These are phyloP conservation scores for Fusarium pilosicola DNA, from an alignment of 2,329 filamentous ascomycete genomes.

Conservation along the genomic window DNA sequence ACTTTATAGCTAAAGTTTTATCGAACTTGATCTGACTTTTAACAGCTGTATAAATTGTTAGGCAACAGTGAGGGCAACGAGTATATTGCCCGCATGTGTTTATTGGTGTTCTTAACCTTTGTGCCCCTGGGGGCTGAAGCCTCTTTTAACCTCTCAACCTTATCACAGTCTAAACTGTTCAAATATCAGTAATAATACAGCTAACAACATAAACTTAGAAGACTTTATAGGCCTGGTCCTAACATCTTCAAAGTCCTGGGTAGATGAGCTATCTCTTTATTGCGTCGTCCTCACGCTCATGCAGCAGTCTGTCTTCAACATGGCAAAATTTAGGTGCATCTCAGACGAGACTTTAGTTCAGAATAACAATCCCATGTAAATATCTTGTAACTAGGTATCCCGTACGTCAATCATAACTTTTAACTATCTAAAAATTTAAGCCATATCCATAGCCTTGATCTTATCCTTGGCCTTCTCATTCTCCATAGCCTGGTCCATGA, in stretches of 20 bases:
- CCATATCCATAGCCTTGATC: conserved; percentile 30
- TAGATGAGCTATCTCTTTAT: too few relatives aligned
- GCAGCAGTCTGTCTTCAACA: not conserved
- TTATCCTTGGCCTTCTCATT: conserved; percentile 31
- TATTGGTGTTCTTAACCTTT: too few relatives aligned
- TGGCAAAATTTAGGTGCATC: too few relatives aligned
- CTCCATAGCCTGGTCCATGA: conserved; percentile 30
- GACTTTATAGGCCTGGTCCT: rapidly evolving
- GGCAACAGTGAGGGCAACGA: too few relatives aligned
- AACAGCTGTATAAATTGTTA: too few relatives aligned
- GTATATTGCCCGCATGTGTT: too few relatives aligned
- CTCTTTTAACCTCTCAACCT: too few relatives aligned
- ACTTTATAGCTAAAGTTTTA: rapidly evolving
- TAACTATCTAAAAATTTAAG: not conserved
- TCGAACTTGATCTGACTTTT: not conserved
- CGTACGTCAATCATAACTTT: not conserved
- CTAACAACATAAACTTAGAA: not conserved
- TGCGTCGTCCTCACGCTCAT: too few relatives aligned
- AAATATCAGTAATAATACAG: too few relatives aligned
- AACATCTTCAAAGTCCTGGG: not conserved
- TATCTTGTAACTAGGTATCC: not conserved
- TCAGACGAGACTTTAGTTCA: not conserved
- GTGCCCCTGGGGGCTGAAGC: too few relatives aligned
- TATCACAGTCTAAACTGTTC: not conserved
- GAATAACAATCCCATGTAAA: not conserved